Percentiles rank a stretch among this genome's conserved stretches.
phyloP scores from a whole-genome alignment of 2,329 filamentous ascomycete species.

The Pseudogymnoascus sp. region DNA sequence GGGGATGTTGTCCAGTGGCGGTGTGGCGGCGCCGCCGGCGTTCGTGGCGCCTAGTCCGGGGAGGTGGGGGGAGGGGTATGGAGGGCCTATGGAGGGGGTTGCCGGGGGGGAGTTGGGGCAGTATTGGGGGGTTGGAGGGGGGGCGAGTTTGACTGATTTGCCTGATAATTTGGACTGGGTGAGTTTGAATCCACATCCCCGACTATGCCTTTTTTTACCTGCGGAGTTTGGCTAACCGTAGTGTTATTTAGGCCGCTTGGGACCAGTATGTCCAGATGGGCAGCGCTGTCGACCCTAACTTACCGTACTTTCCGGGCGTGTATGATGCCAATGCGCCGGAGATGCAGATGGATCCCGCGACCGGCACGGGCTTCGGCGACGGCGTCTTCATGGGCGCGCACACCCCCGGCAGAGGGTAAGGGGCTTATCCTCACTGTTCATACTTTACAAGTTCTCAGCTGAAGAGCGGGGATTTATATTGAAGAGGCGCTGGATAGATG shows the following conservation, averaged over 20 bases:
- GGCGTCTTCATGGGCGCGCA: slow-evolving; percentile 30
- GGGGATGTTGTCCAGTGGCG: slow-evolving; percentile 58
- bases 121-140: slow-evolving; percentile 33
- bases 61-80: slow-evolving; percentile 23
- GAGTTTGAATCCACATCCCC: slow-evolving; percentile 23
- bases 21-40: slow-evolving; percentile 37
- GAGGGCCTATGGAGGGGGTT: slow-evolving; percentile 25
- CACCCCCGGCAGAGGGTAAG: slow-evolving; percentile 24
- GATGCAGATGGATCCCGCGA: not conserved
- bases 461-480: not conserved
- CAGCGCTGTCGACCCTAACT: slow-evolving; percentile 15
- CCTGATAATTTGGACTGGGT: slow-evolving; percentile 57
- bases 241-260: slow-evolving; percentile 47
- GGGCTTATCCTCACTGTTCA: not conserved
- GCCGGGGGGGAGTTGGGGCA: slow-evolving; percentile 22
- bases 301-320: not conserved
- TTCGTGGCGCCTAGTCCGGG: slow-evolving; percentile 30
- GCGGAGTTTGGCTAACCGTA: too few relatives aligned
- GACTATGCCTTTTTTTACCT: too few relatives aligned
- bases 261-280: slow-evolving; percentile 60
- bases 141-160: slow-evolving; percentile 41
- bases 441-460: not conserved
- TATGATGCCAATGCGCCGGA: not conserved
- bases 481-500: not conserved
- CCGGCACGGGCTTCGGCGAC: slow-evolving; percentile 16